A percentile compares a stretch with the other conserved stretches of the same genome.
Conservation (phyloP, 371 early-diverging fungal species). For the Nematocida parisii region DNA sequence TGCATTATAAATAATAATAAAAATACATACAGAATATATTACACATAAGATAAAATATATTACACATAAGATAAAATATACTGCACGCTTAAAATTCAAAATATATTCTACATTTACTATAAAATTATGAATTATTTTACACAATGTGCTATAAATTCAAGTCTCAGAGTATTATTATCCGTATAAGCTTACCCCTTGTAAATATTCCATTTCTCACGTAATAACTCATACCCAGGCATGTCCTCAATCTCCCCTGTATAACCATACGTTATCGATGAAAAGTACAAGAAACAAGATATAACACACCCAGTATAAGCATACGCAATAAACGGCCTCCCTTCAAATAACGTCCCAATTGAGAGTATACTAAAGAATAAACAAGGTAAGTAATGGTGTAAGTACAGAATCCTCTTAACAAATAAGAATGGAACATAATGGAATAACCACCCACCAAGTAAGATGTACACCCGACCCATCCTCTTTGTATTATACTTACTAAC, state of each 20-base stretch:
- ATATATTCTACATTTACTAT: too few species aligned
- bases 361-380: slow-evolving; percentile 82
- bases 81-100: too few species aligned
- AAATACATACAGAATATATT: too few species aligned
- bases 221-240: slow-evolving; percentile 9
- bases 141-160: too few species aligned
- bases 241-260: background rate
- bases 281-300: slow-evolving; percentile 12
- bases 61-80: too few species aligned
- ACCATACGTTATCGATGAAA: slow-evolving; percentile 48
- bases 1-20: too few species aligned
- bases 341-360: background rate
- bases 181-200: background rate
- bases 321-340: background rate
- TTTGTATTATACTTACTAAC: slow-evolving; percentile 31
- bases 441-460: slow-evolving; percentile 76
- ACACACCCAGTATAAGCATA: background rate
- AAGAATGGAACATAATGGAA: slow-evolving; percentile 88
- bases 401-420: slow-evolving; percentile 84
- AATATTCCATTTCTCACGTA: slow-evolving; percentile 32
- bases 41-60: too few species aligned
- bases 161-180: too few species aligned
- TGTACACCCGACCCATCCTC: slow-evolving; percentile 66
- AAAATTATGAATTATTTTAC: too few species aligned
- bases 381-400: slow-evolving; percentile 86